Evolutionary conservation across 768 basidiomycete genomes (phyloP).

Genomic region (Imleria badia): DNA sequence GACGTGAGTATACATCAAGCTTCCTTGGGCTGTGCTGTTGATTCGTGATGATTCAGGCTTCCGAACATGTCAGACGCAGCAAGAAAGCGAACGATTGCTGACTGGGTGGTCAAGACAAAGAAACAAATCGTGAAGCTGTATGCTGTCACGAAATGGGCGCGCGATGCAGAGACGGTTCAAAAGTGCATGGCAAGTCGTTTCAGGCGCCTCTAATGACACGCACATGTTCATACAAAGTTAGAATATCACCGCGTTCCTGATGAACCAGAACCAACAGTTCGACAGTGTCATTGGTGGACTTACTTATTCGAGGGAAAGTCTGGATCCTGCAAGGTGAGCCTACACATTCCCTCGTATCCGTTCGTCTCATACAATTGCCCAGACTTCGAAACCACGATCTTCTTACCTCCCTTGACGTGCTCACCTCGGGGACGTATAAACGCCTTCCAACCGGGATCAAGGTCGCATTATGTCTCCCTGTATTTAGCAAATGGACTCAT

Average conservation of each 20-base stretch:
- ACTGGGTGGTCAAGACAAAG: constrained; percentile 89
- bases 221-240: constrained; percentile 28
- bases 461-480: constrained; percentile 40
- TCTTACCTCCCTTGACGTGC: constrained; percentile 85
- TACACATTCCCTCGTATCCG: not conserved
- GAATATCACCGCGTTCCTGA: constrained; percentile 87
- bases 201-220: not conserved
- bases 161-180: constrained; percentile 80
- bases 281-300: constrained; percentile 64
- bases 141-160: constrained; percentile 83
- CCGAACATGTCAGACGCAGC: constrained; percentile 81
- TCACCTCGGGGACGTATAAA: constrained; percentile 83
- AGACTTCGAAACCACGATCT: constrained; percentile 94
- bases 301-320: constrained; percentile 60
- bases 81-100: constrained; percentile 78
- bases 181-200: constrained; percentile 69
- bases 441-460: constrained; percentile 80
- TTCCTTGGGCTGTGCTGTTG: not conserved
- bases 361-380: not conserved
- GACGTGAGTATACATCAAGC: constrained; percentile 53
- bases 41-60: constrained; percentile 43
- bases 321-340: constrained; percentile 76
- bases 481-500: constrained; percentile 21
- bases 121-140: constrained; percentile 89
- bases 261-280: constrained; percentile 84